Evolutionary conservation across 352 stramenopile species (phyloP).

Genomic region (Phytophthora sp.): DNA sequence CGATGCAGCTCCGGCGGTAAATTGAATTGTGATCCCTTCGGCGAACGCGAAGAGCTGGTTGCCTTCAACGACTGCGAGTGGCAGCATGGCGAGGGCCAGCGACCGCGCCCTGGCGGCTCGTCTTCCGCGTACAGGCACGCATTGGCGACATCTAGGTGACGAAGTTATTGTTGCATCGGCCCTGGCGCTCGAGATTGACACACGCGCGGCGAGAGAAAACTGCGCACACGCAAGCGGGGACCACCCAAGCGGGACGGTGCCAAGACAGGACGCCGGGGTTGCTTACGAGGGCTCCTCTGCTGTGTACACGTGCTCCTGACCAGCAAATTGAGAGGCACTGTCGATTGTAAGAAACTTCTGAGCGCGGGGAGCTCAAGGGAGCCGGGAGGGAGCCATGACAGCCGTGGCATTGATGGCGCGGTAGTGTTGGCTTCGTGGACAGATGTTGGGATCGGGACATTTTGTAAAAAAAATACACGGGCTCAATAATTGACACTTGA

Average conservation of each 20-base stretch:
- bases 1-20: conserved; percentile 1
- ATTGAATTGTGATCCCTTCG: conserved; percentile 10
- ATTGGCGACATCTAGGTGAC: conserved; percentile 7
- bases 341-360: conserved; percentile 17
- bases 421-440: conserved; percentile 4
- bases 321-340: conserved; percentile 5
- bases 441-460: background rate
- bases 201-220: conserved; percentile 17
- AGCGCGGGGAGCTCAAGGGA: background rate
- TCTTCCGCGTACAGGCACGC: conserved; percentile 6
- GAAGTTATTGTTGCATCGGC: conserved; percentile 7
- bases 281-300: background rate
- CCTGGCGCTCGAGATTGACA: conserved; percentile 3
- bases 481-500: no score
- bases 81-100: background rate
- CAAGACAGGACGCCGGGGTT: conserved; percentile 15
- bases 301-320: background rate
- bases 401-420: background rate
- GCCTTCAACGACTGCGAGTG: conserved; percentile 7
- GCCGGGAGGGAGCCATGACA: background rate
- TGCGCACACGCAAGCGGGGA: conserved; percentile 20
- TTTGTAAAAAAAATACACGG: no score
- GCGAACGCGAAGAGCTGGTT: background rate
- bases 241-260: background rate
- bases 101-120: background rate